Conservation (phyloP, 768 basidiomycete genomes). For the Cyclocybe cylindracea region DNA sequence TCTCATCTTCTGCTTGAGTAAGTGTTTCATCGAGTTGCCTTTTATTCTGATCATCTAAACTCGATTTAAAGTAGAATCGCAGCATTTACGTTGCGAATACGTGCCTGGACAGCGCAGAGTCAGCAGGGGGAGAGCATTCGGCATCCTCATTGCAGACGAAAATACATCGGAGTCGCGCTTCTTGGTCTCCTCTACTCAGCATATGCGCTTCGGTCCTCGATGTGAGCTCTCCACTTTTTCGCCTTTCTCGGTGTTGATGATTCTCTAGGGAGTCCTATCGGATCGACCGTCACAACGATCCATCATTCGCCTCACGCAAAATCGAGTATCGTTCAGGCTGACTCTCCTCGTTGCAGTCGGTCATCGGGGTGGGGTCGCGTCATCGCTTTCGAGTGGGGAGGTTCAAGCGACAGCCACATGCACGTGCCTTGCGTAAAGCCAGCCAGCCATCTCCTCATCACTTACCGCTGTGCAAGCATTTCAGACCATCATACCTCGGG, state of each 20-base stretch:
- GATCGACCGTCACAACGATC: constrained; percentile 11
- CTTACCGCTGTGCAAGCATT: constrained; percentile 34
- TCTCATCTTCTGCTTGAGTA: too few species aligned
- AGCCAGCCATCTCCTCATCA: constrained; percentile 36
- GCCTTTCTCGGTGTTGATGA: not conserved
- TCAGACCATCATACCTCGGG: constrained; percentile 27
- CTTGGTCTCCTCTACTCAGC: constrained; percentile 42
- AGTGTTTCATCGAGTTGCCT: too few species aligned
- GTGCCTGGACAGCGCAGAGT: constrained; percentile 29
- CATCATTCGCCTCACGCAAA: constrained; percentile 24
- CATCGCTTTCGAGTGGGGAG: constrained; percentile 7
- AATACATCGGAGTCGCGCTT: constrained; percentile 42
- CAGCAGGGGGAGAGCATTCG: constrained; percentile 31
- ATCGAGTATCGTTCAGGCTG: constrained; percentile 33
- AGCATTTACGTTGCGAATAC: constrained; percentile 42
- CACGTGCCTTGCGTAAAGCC: constrained; percentile 28
- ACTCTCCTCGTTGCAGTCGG: constrained; percentile 28
- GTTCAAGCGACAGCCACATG: constrained; percentile 10
- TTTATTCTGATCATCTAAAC: too few species aligned
- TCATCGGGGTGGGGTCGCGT: constrained; percentile 31
- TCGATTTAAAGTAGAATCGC: constrained; percentile 31
- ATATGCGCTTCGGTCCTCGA: constrained; percentile 43
- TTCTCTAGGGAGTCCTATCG: constrained; percentile 19
- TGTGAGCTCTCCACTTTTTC: constrained; percentile 24
- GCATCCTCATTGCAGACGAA: constrained; percentile 37